Base-by-base conservation (phyloP, 2,329 filamentous ascomycete genomes). In the Daldinia sp. region DNA sequence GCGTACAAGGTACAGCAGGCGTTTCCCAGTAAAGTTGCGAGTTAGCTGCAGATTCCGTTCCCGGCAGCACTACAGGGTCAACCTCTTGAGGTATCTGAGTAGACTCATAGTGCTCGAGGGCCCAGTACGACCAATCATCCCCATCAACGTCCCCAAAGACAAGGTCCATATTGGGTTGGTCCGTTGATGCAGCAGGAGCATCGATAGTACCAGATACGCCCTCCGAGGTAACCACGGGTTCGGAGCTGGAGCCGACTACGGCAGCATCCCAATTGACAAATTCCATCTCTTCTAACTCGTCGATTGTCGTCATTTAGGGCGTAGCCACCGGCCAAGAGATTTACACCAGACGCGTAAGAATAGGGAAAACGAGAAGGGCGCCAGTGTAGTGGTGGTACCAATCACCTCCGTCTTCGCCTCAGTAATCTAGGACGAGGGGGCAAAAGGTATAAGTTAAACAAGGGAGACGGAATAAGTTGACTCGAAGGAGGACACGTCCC, bases 191-290 rank as follows among this genome's bases (percentile, higher is more conserved):
- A 43, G 62, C 45, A 34, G 57, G 52, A 35, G 66, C 65, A 51
- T 77, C 75, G 53, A 57, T 23, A 35, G 60, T 64, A 56, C 77
- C 74, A 47, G 73, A 61, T 49, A 71, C 72, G 64, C 76, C 75
- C 67, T 79, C 76, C 63, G 77, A 75, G 35, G 77, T 72, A 49
- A 73, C 67, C 30, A 74, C 65, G 29, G 77, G 68, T 61, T 76
- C 72, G 56, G 74, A 72, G 64, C 71, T 69, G 63, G 73, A 69
- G 55, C 72, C 76, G 59, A 76, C 71, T 37, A 75, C 73, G 39
- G 79, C 77, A 45, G 77, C 82, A 50, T 87, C 84, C 85, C 86
- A 89, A 72, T 87, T 80, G 74, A 91, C 84, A 72, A 90, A 87
- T 45, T 76, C 73, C 73, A 75, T 75, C 64, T 88, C 83, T 57